Evolutionary conservation across 148 eudicot genomes (phyloP), one percentile per base, ranked within the genome.

Genomic region (Rhododendron kiyosumense): DNA sequence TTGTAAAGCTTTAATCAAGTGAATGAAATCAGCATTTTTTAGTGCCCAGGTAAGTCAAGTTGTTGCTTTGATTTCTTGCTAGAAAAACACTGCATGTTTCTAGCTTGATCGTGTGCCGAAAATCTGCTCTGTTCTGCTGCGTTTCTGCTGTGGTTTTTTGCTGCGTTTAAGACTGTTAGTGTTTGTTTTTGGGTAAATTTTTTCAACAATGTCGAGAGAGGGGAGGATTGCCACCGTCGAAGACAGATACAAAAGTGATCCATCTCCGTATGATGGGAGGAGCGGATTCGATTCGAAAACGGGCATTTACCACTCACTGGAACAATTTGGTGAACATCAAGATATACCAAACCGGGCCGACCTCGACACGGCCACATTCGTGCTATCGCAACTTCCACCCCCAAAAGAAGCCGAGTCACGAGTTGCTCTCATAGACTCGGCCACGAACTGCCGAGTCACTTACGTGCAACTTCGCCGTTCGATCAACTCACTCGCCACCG

Each of bases 351-450:
- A 88, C 69, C 69, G 57, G 43, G 84, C 84, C 36, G 73, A 90
- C 79, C 91, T 89, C 15, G 91, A 89, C 85, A 87, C 86, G 8
- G 92, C 94, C 85, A 81, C 86, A 78, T 92, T 82, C 51, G 90
- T 90, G 49, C 85, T 92, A 12, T 92, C 91, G 4, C 89, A 90
- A 11, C 88, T 92, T 85, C 94, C 92, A 28, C 54, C 49, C 7
- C 84, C 79, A 0, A 83, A 36, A 5, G 74, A 88, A 82, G 92
- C 92, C 10, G 90, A 90, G 82, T 76, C 89, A 14, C 89, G 81
- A 61, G 84, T 90, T 14, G 93, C 92, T 5, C 91, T 92, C 65
- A 85, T 92, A 22, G 94, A 92, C 90, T 86, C 91, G 22, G 78
- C 86, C 52, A 88, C 90, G 2, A 78, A 82, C 36, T 86, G 46